These are phyloP conservation scores for Oryza rufipogon DNA, from an alignment of 176 grass and related monocot species.

Conservation along the genomic window DNA sequence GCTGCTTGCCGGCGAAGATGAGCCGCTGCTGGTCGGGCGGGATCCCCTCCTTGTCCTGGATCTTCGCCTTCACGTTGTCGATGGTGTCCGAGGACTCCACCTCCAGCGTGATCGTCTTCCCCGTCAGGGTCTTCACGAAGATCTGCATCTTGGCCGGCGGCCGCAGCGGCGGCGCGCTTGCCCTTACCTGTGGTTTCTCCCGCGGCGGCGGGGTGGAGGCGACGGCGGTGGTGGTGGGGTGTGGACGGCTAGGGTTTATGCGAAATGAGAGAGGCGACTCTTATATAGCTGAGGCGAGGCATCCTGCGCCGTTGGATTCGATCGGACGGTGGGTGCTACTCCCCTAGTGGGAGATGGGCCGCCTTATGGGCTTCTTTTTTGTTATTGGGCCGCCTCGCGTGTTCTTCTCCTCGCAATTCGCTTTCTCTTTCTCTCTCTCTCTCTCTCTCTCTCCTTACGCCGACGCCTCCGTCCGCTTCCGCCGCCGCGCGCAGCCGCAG, in stretches of 20 bases:
- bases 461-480: slow-evolving; percentile 3
- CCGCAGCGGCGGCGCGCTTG: slow-evolving; percentile 20
- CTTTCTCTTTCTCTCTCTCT: not conserved
- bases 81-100: slow-evolving; percentile 88
- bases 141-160: slow-evolving; percentile 63
- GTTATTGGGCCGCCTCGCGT: slow-evolving; percentile 15
- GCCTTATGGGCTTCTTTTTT: not conserved
- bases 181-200: not conserved
- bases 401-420: not conserved
- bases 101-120: slow-evolving; percentile 95
- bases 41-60: slow-evolving; percentile 79
- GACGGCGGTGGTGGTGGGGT: not conserved
- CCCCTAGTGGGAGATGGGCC: not conserved
- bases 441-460: not conserved
- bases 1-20: slow-evolving; percentile 82
- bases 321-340: not conserved
- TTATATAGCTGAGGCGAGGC: slow-evolving; percentile 18
- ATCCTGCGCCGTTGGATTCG: not conserved
- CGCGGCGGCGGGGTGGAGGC: not conserved
- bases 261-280: not conserved
- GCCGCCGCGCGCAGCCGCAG: slow-evolving; percentile 29
- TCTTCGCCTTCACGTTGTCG: slow-evolving; percentile 78
- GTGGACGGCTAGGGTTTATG: slow-evolving; percentile 32
- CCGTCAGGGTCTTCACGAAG: slow-evolving; percentile 86
- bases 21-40: slow-evolving; percentile 77